These are phyloP conservation scores for Nigrospora oryzae DNA, from an alignment of 2,329 filamentous ascomycete species.

Conservation along the genomic window DNA sequence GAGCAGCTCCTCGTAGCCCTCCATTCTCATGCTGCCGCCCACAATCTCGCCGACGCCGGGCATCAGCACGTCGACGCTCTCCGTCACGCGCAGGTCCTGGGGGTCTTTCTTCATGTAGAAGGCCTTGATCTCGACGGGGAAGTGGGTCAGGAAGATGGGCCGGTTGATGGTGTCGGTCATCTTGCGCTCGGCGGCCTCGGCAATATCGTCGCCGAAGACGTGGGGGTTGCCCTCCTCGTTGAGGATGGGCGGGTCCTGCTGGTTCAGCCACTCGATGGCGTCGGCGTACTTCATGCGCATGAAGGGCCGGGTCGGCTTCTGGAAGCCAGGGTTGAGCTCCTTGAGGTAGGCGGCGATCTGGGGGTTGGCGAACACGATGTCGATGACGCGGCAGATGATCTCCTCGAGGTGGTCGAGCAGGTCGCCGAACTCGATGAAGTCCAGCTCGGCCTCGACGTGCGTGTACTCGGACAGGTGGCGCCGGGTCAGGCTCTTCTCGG, in stretches of 20 bases:
- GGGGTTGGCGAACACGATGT: constrained; percentile 66
- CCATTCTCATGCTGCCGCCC: constrained; percentile 93
- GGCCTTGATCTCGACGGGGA: constrained; percentile 94
- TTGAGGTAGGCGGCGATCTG: constrained; percentile 66
- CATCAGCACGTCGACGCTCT: constrained; percentile 81
- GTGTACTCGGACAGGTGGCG: constrained; percentile 95
- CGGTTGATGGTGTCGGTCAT: constrained; percentile 97
- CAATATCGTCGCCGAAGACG: constrained; percentile 93
- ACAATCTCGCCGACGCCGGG: constrained; percentile 96
- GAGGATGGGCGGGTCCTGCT: constrained; percentile 69
- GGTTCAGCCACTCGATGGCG: constrained; percentile 87
- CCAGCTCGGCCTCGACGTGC: constrained; percentile 91
- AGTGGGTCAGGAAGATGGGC: constrained; percentile 94
- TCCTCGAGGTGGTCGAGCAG: constrained; percentile 81
- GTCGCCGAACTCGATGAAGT: constrained; percentile 90
- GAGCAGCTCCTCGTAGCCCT: constrained; percentile 82
- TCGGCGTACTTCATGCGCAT: constrained; percentile 91
- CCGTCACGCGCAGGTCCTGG: constrained; percentile 73
- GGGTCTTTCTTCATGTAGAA: constrained; percentile 97
- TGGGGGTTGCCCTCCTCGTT: constrained; percentile 92
- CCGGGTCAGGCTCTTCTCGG: constrained; percentile 90
- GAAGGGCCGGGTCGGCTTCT: constrained; percentile 76
- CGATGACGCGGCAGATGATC: constrained; percentile 78
- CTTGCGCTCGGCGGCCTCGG: constrained; percentile 87
- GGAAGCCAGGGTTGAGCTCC: constrained; percentile 85